phyloP scores from a whole-genome alignment of 2,329 filamentous ascomycete species.

The Hortaea werneckii region DNA sequence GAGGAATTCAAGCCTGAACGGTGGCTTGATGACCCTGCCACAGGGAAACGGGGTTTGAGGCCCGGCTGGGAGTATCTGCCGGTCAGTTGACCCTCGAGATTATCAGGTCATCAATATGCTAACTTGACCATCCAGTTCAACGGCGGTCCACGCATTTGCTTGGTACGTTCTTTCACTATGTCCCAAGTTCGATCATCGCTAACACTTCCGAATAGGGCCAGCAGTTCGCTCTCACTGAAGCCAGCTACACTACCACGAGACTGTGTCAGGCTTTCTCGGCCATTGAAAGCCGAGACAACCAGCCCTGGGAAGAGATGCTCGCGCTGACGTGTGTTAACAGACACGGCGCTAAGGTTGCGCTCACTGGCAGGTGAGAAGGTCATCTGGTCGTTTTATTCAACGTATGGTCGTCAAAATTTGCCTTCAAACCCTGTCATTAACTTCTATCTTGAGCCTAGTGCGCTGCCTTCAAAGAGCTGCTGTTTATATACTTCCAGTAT shows the following conservation, averaged over 20 bases:
- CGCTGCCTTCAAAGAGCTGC: background rate
- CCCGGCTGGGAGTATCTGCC: slow-evolving; percentile 29
- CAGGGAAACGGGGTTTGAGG: slow-evolving; percentile 21
- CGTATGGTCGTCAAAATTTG: too few relatives aligned
- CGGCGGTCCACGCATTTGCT: slow-evolving; percentile 26
- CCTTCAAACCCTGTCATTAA: too few relatives aligned
- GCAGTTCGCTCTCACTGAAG: slow-evolving; percentile 72
- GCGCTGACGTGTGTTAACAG: slow-evolving; percentile 21
- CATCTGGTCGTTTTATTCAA: too few relatives aligned
- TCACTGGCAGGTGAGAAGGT: too few relatives aligned
- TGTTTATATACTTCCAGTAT: slow-evolving; percentile 9
- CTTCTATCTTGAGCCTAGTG: too few relatives aligned
- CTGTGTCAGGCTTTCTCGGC: slow-evolving; percentile 60
- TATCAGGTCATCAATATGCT: background rate
- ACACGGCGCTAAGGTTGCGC: slow-evolving; percentile 19
- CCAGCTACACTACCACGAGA: slow-evolving; percentile 60
- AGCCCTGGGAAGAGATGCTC: slow-evolving; percentile 21
- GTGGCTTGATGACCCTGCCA: slow-evolving; percentile 25
- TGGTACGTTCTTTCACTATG: slow-evolving; percentile 6
- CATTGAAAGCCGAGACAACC: slow-evolving; percentile 22
- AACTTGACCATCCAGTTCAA: slow-evolving; percentile 23
- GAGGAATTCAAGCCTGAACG: slow-evolving; percentile 30
- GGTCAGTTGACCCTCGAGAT: slow-evolving; percentile 23
- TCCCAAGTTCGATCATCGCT: background rate
- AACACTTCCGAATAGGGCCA: slow-evolving; percentile 27